phyloP scores from a whole-genome alignment of 345 rosid genomes.

The Acer campestre region DNA sequence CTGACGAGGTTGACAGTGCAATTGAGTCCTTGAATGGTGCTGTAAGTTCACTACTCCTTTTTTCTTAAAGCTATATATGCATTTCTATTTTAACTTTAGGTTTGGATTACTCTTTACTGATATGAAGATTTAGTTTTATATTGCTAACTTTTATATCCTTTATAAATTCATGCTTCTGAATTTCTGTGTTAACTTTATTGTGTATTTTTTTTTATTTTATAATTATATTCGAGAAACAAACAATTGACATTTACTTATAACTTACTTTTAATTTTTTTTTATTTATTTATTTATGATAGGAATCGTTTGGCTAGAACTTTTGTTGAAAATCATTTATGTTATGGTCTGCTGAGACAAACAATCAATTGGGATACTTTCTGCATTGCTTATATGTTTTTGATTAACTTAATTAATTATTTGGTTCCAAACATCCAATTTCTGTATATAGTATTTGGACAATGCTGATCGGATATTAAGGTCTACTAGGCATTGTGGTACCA shows the following conservation, averaged over 20 bases:
- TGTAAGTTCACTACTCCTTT: constrained; percentile 52
- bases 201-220: background rate
- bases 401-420: background rate
- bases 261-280: no score
- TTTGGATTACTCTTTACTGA: background rate
- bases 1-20: constrained; percentile 78
- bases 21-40: constrained; percentile 71
- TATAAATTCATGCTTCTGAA: background rate
- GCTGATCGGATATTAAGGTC: background rate
- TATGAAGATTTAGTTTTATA: constrained; percentile 7
- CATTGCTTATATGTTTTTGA: background rate
- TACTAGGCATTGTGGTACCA: background rate
- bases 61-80: background rate
- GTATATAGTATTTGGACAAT: background rate
- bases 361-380: background rate
- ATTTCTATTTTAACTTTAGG: background rate
- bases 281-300: background rate
- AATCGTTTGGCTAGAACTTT: background rate
- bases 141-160: background rate
- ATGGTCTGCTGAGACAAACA: background rate
- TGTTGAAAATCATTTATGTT: background rate
- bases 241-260: no score
- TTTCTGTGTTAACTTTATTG: background rate
- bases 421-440: background rate
- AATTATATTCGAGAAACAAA: background rate